Evolutionary conservation across 2,329 filamentous ascomycete species (phyloP), one percentile per base, ranked within the genome.

Genomic region (Hymenoscyphus albidus): DNA sequence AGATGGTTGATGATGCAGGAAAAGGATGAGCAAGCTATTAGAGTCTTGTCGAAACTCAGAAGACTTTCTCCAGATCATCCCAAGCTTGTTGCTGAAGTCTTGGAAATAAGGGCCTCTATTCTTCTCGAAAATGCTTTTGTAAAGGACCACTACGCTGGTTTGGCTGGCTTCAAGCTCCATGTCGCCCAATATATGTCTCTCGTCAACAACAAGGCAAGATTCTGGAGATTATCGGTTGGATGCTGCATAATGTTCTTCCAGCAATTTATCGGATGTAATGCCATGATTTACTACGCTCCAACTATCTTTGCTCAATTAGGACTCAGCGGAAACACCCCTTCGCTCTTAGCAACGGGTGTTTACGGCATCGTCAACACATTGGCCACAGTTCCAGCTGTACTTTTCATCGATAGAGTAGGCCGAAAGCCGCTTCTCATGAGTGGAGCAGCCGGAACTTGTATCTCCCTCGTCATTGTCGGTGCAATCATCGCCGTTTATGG

Each of bases 81-180:
- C 12, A 74, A 82, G 1, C 77, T 87, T 44, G 79, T 82, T 58
- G 74, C 84, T 2, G 85, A 87, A 66, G 85, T 81, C 66, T 78
- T 84, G 1, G 85, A 87, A 70, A 87, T 87, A 73, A 83, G 84
- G 70, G 83, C 84, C 0, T 81, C 85, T 68, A 81, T 80, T 0
- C 73, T 85, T 62, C 86, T 87, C 69, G 84, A 87, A 69, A 83
- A 86, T 72, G 78, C 80, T 18, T 79, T 79, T 5, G 75, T 81
- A 31, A 75, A 76, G 0, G 82, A 83, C 55, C 78, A 81, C 32
- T 86, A 83, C 70, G 82, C 83, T 3, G 62, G 64, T 1, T 14
- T 64, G 10, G 65, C 68, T 32, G 68, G 62, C 12, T 39, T 68
- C 2, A 59, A 62, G 7, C 59, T 70, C 12, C 65, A 71, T 12